Evolutionary conservation across 2,329 filamentous ascomycete genomes (phyloP).

Genomic region (Chrysosporium queenslandicum): DNA sequence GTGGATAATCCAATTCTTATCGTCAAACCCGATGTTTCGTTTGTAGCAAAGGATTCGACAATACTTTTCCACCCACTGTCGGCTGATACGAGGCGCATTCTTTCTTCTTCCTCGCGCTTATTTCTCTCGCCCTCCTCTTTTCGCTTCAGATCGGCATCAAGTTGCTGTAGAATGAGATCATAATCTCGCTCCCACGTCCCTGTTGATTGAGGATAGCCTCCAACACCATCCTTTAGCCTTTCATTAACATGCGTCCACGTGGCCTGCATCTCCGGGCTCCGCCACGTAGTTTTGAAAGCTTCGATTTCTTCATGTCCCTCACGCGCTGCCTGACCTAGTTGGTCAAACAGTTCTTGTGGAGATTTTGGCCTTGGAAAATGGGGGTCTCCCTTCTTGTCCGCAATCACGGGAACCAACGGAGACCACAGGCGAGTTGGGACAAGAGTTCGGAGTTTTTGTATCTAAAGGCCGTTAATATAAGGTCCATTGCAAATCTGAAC

Average conservation of each 20-base stretch:
- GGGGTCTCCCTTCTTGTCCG: constrained; percentile 19
- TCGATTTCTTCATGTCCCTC: constrained; percentile 30
- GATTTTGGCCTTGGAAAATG: constrained; percentile 21
- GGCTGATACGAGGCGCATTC: constrained; percentile 21
- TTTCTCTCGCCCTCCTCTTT: constrained; percentile 22
- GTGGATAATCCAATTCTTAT: constrained; percentile 21
- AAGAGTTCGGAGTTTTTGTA: constrained; percentile 35
- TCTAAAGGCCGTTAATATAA: constrained; percentile 21
- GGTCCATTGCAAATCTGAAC: background rate
- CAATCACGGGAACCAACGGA: constrained; percentile 32
- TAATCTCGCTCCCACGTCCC: constrained; percentile 37
- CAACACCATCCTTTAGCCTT: constrained; percentile 30
- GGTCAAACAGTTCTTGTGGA: constrained; percentile 28
- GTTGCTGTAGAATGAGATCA: constrained; percentile 25
- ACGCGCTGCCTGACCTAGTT: constrained; percentile 29
- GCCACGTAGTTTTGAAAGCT: constrained; percentile 34
- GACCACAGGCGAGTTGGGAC: constrained; percentile 35
- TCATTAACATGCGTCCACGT: constrained; percentile 32
- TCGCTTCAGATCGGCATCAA: constrained; percentile 24
- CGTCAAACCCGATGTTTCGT: constrained; percentile 25
- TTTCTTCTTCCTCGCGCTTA: constrained; percentile 26
- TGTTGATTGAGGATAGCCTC: constrained; percentile 29
- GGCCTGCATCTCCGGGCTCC: constrained; percentile 30
- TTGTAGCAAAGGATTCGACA: constrained; percentile 26
- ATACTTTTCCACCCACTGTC: constrained; percentile 29